Evolutionary conservation across 345 rosid genomes (phyloP), one percentile per base, ranked within the genome.

Genomic region (Punica granatum): DNA sequence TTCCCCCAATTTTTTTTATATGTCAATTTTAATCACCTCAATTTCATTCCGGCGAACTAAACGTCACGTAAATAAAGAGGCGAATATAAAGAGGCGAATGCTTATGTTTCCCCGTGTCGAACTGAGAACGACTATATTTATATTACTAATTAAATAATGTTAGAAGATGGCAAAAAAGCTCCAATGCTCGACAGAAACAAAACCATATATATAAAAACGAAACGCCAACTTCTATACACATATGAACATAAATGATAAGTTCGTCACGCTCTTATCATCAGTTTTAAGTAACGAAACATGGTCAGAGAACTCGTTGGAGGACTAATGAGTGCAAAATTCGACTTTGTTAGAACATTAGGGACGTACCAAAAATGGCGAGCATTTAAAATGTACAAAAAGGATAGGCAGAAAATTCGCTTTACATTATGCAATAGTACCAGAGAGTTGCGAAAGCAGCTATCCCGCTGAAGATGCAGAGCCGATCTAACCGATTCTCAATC

Each of bases 361-460:
- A 46, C 7, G 2, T 8, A 4, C 53, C 23, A 46, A 46, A 46
- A 46, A 46, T 43, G 53, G 19, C 25, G 28, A n/a, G 23, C n/a
- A 51, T 19, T 6, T n/a, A 51, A 7, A 3, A 3, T n/a, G n/a
- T 3, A 23, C 12, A 51, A 23, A 23, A 56, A 3, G n/a, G n/a
- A 48, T 16, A 59, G 25, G 1, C 8, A 37, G 0, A 31, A 44
- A 42, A 35, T 31, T 18, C 23, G 30, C 16, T 44, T 78, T 75
- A 87, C 86, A 83, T 58, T 71, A 87, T 72, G 75, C 69, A 88
- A 72, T 78, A 88, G 72, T 77, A 88, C 76, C 89, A 86, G 72
- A 88, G 80, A 18, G 84, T 70, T 37, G 84, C 74, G 66, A 84
- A 86, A n/a, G 79, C 90, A n/a, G 86, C 81, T 69, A 88, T 84